phyloP scores from a whole-genome alignment of 2,329 filamentous ascomycete genomes.

The Phoma herbarum region DNA sequence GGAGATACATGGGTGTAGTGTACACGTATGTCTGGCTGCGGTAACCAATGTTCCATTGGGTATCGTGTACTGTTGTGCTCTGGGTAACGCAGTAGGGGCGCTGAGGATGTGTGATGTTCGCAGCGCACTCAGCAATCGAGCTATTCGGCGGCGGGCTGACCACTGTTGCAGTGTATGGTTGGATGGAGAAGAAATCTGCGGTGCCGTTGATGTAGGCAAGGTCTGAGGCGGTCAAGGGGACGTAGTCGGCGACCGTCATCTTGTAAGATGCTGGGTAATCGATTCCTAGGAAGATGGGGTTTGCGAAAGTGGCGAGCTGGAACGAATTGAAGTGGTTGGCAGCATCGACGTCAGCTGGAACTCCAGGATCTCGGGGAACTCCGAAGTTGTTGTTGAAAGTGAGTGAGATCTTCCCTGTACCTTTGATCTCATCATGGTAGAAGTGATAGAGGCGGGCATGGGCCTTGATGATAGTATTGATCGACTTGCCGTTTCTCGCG shows the following conservation, averaged over 20 bases:
- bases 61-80: slow-evolving; percentile 54
- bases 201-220: slow-evolving; percentile 54
- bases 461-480: slow-evolving; percentile 50
- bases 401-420: slow-evolving; percentile 60
- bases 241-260: slow-evolving; percentile 46
- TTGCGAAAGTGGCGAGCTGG: slow-evolving; percentile 59
- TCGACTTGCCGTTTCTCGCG: slow-evolving; percentile 53
- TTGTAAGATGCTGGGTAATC: slow-evolving; percentile 61
- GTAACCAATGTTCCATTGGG: slow-evolving; percentile 68
- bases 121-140: slow-evolving; percentile 60
- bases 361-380: slow-evolving; percentile 49
- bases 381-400: slow-evolving; percentile 58
- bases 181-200: slow-evolving; percentile 65
- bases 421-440: slow-evolving; percentile 64
- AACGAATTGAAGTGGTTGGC: slow-evolving; percentile 55
- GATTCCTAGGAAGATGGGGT: slow-evolving; percentile 62
- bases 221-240: slow-evolving; percentile 59
- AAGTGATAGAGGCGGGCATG: slow-evolving; percentile 62
- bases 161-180: slow-evolving; percentile 66
- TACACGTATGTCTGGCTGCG: slow-evolving; percentile 66
- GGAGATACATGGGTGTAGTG: slow-evolving; percentile 66
- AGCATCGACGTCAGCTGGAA: slow-evolving; percentile 56
- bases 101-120: slow-evolving; percentile 56
- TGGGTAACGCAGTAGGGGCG: slow-evolving; percentile 64
- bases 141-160: slow-evolving; percentile 57